phyloP scores from a whole-genome alignment of 176 grass and related monocot species.

The Musa acuminata region DNA sequence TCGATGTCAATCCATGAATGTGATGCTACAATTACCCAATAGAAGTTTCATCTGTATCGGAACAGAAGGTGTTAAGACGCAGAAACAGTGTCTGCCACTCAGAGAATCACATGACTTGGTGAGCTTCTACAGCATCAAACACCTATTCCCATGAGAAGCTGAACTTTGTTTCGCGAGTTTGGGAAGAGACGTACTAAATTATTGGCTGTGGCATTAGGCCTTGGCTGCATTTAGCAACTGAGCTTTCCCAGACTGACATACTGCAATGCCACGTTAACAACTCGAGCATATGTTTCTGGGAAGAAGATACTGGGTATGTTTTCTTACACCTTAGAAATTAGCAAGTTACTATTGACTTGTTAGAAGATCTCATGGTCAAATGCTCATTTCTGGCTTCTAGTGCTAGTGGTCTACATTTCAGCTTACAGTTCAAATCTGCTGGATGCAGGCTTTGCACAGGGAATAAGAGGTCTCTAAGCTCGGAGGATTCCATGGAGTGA shows the following conservation, averaged over 20 bases:
- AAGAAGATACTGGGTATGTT: background rate
- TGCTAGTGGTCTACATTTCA: background rate
- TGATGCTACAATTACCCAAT: background rate
- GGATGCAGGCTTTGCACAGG: background rate
- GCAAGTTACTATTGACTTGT: background rate
- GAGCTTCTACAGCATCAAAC: background rate
- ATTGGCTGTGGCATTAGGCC: background rate
- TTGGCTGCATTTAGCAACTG: background rate
- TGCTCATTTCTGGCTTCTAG: slow-evolving; percentile 1
- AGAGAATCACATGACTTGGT: background rate
- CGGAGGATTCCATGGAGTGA: background rate
- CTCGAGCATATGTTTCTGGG: background rate
- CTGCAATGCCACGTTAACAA: background rate
- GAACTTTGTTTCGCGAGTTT: slow-evolving; percentile 1
- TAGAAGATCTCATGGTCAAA: slow-evolving; percentile 6
- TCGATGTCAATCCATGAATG: background rate
- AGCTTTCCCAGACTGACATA: slow-evolving; percentile 1
- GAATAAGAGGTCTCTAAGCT: background rate
- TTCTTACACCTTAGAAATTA: background rate
- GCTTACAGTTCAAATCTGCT: background rate
- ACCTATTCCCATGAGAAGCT: background rate
- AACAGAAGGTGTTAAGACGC: background rate
- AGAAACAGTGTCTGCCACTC: background rate
- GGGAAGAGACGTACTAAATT: background rate
- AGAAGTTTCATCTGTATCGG: background rate